Percentiles rank a stretch among this genome's conserved stretches.
These are phyloP conservation scores for Mycena venus DNA, from an alignment of 768 basidiomycete species.

Conservation along the genomic window DNA sequence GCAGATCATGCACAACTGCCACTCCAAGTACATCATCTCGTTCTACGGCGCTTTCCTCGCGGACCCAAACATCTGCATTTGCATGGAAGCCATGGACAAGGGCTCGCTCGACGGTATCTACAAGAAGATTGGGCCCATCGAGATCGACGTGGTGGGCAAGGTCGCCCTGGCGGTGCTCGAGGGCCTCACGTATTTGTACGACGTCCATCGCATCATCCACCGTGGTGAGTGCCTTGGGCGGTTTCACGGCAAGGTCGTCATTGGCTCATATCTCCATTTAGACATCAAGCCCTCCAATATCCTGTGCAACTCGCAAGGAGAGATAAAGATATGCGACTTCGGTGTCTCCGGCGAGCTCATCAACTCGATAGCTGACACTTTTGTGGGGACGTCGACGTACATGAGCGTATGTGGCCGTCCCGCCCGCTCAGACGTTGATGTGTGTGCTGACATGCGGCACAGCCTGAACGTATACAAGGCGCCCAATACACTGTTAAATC, in stretches of 20 bases:
- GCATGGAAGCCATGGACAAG: constrained; percentile 98
- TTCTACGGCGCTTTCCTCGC: constrained; percentile 97
- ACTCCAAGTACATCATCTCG: constrained; percentile 93
- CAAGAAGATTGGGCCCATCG: constrained; percentile 94
- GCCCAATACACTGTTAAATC: constrained; percentile 99
- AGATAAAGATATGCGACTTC: constrained; percentile 99
- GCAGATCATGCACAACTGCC: constrained; percentile 99
- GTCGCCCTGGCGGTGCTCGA: constrained; percentile 96
- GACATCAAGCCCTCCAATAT: constrained; percentile 99
- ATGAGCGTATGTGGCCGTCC: constrained; percentile 88
- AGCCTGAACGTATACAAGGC: constrained; percentile 99
- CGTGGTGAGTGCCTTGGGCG: constrained; percentile 75
- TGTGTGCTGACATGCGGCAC: constrained; percentile 19
- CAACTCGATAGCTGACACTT: constrained; percentile 98
- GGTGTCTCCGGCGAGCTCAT: constrained; percentile 99
- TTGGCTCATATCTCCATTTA: constrained; percentile 44
- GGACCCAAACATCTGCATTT: constrained; percentile 99
- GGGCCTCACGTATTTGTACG: constrained; percentile 97
- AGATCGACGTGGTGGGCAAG: constrained; percentile 92
- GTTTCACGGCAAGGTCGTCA: not conserved
- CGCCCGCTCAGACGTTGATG: constrained; percentile 23
- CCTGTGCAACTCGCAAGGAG: constrained; percentile 91
- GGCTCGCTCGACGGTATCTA: constrained; percentile 95
- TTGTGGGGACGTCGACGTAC: constrained; percentile 98
- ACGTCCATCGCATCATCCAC: constrained; percentile 97